phyloP scores from a whole-genome alignment of 2,329 filamentous ascomycete genomes.

The Xylariaceae sp. region DNA sequence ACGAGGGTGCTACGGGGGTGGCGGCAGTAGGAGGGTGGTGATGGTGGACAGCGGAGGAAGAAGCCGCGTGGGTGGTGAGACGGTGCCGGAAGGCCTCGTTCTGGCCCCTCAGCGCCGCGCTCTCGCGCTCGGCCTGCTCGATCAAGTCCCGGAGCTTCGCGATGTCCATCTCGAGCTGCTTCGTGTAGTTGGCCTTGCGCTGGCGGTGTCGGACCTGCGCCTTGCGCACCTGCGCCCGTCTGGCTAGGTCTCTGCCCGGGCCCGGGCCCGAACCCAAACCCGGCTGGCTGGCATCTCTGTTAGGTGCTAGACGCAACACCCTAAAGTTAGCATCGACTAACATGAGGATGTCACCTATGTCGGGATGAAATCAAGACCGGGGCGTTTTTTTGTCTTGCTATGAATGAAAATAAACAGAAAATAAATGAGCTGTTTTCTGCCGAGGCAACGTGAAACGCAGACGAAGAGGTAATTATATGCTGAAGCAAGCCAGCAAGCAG shows the following conservation, averaged over 20 bases:
- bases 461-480: too few species aligned
- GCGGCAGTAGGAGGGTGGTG: not conserved
- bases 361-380: not conserved
- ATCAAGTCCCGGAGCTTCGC: slow-evolving; percentile 52
- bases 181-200: slow-evolving; percentile 58
- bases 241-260: slow-evolving; percentile 42
- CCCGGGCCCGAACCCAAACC: not conserved
- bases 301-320: slow-evolving; percentile 12
- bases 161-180: slow-evolving; percentile 56
- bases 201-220: slow-evolving; percentile 60
- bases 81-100: slow-evolving; percentile 48
- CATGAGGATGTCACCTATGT: not conserved
- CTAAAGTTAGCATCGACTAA: slow-evolving; percentile 11
- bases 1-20: slow-evolving; percentile 2
- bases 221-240: slow-evolving; percentile 55
- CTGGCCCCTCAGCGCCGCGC: slow-evolving; percentile 41
- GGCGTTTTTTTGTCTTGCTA: too few species aligned
- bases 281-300: slow-evolving; percentile 2
- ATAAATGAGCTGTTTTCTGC: too few species aligned
- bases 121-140: slow-evolving; percentile 45
- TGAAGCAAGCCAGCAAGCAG: too few species aligned
- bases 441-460: too few species aligned
- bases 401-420: too few species aligned
- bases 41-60: not conserved
- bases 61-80: slow-evolving; percentile 30